Percentiles rank a stretch among this genome's conserved stretches.
phyloP scores from a whole-genome alignment of 2,329 filamentous ascomycete genomes.

The Knoxdaviesia capensis region DNA sequence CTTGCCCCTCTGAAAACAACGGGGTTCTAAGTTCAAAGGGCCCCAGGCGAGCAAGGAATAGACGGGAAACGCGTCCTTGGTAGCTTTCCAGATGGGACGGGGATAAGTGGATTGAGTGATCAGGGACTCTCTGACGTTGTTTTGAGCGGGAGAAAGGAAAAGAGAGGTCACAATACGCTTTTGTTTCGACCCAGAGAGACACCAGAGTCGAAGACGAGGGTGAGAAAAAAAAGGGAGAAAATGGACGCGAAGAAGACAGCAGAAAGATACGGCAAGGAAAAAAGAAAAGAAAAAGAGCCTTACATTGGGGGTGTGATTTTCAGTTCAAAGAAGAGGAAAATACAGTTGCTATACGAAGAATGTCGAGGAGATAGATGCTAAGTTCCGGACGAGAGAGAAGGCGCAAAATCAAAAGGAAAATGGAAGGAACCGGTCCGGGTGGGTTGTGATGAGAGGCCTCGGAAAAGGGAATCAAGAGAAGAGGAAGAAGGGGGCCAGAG shows the following conservation, averaged over 20 bases:
- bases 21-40: no score
- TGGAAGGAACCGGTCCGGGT: not conserved
- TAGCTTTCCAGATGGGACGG: not conserved
- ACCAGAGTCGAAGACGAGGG: not conserved
- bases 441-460: not conserved
- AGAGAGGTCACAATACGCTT: not conserved
- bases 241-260: not conserved
- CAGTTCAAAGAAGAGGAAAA: not conserved
- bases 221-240: not conserved
- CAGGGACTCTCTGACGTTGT: not conserved
- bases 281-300: not conserved
- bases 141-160: not conserved
- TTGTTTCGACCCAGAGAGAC: not conserved
- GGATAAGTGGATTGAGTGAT: conserved; percentile 3
- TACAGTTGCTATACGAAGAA: not conserved
- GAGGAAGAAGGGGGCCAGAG: conserved; percentile 2
- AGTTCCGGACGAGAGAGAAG: not conserved
- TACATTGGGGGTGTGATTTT: no score
- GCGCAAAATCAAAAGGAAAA: not conserved
- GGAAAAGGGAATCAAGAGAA: conserved; percentile 2
- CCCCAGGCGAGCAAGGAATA: no score
- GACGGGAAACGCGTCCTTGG: not conserved
- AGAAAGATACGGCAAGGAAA: conserved; percentile 1
- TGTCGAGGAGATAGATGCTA: no score
- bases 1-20: no score